phyloP scores from a whole-genome alignment of 2,329 filamentous ascomycete genomes.

The Dothideomycetes sp. region DNA sequence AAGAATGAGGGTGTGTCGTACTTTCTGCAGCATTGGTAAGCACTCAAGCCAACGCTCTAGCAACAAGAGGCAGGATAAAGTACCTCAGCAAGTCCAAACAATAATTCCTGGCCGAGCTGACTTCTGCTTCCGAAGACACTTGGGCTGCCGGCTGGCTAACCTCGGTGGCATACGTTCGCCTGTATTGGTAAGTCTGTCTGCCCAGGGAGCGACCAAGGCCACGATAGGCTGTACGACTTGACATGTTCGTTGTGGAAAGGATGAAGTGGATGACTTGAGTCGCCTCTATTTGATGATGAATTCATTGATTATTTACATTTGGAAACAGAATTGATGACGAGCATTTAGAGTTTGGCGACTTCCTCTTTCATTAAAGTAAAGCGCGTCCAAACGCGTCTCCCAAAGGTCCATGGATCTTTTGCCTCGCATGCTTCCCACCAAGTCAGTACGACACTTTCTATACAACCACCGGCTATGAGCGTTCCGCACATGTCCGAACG shows the following conservation, averaged over 20 bases:
- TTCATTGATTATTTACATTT: too few relatives aligned
- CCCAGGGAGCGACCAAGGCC: background rate
- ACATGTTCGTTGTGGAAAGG: background rate
- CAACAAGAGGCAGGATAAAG: too few relatives aligned
- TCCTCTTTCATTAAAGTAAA: slow-evolving; percentile 8
- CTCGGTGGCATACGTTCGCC: slow-evolving; percentile 10
- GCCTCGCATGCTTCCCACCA: slow-evolving; percentile 12
- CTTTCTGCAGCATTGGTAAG: slow-evolving; percentile 54
- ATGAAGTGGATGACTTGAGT: background rate
- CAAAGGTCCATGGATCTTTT: slow-evolving; percentile 4
- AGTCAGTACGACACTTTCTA: slow-evolving; percentile 12
- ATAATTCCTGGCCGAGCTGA: slow-evolving; percentile 47
- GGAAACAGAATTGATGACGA: background rate
- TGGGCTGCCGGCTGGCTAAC: slow-evolving; percentile 18
- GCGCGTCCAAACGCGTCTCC: slow-evolving; percentile 17
- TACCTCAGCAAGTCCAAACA: slow-evolving; percentile 51
- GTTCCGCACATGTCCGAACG: slow-evolving; percentile 40
- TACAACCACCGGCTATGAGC: slow-evolving; percentile 23
- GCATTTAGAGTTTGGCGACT: too few relatives aligned
- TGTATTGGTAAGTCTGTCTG: background rate
- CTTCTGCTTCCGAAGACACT: slow-evolving; percentile 31
- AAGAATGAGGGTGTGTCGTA: slow-evolving; percentile 85
- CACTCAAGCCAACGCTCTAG: too few relatives aligned
- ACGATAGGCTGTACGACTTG: background rate
- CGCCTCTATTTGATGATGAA: too few relatives aligned